phyloP scores from a whole-genome alignment of 2,329 filamentous ascomycete genomes.

The Paecilomyces fulvus region DNA sequence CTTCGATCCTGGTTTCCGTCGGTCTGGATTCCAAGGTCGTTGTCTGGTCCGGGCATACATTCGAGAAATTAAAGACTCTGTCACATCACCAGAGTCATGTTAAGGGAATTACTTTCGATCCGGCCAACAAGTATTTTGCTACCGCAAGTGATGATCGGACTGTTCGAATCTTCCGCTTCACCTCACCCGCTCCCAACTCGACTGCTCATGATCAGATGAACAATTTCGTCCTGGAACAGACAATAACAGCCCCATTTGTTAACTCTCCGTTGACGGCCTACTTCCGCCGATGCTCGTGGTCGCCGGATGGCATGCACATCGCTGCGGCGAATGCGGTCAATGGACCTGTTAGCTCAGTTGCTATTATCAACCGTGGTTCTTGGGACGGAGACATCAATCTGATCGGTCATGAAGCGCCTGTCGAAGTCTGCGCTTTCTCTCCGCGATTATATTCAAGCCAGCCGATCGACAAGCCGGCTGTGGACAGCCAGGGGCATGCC shows the following conservation, averaged over 20 bases:
- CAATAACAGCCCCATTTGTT: conserved; percentile 76
- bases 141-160: conserved; percentile 95
- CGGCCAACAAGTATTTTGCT: conserved; percentile 98
- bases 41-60: conserved; percentile 95
- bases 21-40: conserved; percentile 97
- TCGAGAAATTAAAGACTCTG: conserved; percentile 93
- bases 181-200: conserved; percentile 79
- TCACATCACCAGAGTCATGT: conserved; percentile 93
- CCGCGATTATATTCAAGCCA: conserved; percentile 76
- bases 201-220: conserved; percentile 92
- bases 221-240: conserved; percentile 93
- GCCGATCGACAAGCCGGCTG: conserved; percentile 45
- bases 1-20: conserved; percentile 89
- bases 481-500: conserved; percentile 31
- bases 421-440: conserved; percentile 95
- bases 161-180: conserved; percentile 95
- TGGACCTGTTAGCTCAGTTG: conserved; percentile 91
- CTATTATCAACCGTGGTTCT: conserved; percentile 81
- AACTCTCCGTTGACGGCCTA: conserved; percentile 94
- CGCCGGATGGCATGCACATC: conserved; percentile 92
- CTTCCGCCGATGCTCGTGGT: conserved; percentile 95
- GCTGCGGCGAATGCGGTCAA: conserved; percentile 96
- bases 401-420: conserved; percentile 93
- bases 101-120: conserved; percentile 97
- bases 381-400: conserved; percentile 98